Evolutionary conservation across 306 rosid species (phyloP), one percentile per base, ranked within the genome.

Genomic region (Acacia melanoxylon): DNA sequence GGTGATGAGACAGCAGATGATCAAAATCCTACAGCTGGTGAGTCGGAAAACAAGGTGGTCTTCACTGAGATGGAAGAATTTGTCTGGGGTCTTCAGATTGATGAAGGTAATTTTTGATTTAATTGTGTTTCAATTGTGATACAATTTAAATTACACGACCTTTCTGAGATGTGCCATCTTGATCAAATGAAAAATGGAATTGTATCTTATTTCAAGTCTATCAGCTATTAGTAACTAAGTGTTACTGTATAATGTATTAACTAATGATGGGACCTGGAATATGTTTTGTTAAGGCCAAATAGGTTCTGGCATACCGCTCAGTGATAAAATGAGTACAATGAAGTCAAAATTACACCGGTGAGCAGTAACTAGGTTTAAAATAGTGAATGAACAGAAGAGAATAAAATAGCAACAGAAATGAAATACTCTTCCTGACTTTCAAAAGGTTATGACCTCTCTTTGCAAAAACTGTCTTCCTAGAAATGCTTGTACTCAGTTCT

Each of bases 51-150:
- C 79, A 92, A 91, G 88, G 93, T 95, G 70, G 98, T 91, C 74
- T 90, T 95, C 77, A 91, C 98, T 46, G 96, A 95, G 90, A 92
- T 95, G 99, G 97, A 95, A 88, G 99, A 95, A 83, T 95, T 92
- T 90, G 96, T 95, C 72, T 92, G 92, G 96, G 92, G 99, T 84
- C 92, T 93, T 80, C 97, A 92, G 86, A 90, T 93, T 83, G 99
- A 90, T 76, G 96, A 93, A 92, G 98, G 99, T 93, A 86, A 40
- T 13, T 67, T 80, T 46, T 61, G 35, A 10, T 51, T 17, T 41
- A 49, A n/a, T 45, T 71, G 33, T 45, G 37, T 72, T 79, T 52
- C 54, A 24, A 29, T 68, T 66, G 27, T 67, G 49, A n/a, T 52
- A 37, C 42, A 24, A 31, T 80, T 68, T 37, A 56, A 74, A 41